Conservation (phyloP, 441 rosid genomes). For the Syzygium malaccense region DNA sequence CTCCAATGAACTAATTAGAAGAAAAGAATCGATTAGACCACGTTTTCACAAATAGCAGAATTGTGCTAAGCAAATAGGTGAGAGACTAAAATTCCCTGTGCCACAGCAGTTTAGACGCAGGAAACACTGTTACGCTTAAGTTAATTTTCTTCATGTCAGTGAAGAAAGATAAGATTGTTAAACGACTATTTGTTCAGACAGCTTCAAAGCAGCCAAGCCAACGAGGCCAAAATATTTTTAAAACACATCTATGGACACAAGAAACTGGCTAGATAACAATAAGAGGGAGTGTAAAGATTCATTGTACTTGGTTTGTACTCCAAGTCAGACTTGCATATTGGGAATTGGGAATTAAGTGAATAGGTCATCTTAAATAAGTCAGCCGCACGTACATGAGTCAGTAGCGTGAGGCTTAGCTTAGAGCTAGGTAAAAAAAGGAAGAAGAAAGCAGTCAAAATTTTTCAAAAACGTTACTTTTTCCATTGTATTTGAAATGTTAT, state of each 20-base stretch:
- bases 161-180: neutral
- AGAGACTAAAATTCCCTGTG: neutral
- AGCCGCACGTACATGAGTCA: neutral
- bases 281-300: neutral
- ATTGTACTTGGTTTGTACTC: neutral
- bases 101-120: neutral
- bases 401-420: neutral
- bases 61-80: neutral
- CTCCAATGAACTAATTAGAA: slow-evolving; percentile 56
- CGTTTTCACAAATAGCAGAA: slow-evolving; percentile 9
- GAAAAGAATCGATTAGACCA: slow-evolving; percentile 10
- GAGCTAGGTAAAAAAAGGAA: neutral
- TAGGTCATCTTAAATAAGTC: neutral
- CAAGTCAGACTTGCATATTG: neutral
- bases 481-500: neutral
- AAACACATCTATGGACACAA: neutral
- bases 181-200: neutral
- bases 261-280: neutral
- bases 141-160: neutral
- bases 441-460: neutral
- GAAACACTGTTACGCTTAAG: neutral
- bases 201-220: neutral
- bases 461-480: neutral
- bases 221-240: neutral
- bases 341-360: neutral